Percentiles rank a stretch among this genome's conserved stretches.
These are phyloP conservation scores for Moelleriella libera DNA, from an alignment of 2,329 filamentous ascomycete species.

Conservation along the genomic window DNA sequence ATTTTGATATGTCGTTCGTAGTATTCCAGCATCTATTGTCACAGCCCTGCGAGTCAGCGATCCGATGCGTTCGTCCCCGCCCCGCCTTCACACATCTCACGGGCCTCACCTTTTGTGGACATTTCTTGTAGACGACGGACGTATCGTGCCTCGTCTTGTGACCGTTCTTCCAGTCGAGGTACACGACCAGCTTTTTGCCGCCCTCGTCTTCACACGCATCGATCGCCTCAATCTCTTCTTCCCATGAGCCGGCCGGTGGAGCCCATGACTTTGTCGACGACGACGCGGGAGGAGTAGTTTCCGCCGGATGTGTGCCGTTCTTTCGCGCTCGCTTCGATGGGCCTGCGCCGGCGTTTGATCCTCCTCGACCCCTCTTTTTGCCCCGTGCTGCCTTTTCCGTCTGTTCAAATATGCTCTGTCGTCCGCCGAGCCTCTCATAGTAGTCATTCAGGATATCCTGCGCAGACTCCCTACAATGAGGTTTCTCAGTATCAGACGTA, in stretches of 20 bases:
- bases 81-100: not conserved
- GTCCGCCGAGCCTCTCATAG: slow-evolving; percentile 47
- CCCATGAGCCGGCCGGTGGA: slow-evolving; percentile 63
- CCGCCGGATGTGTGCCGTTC: slow-evolving; percentile 33
- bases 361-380: slow-evolving; percentile 42
- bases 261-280: slow-evolving; percentile 38
- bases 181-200: slow-evolving; percentile 44
- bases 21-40: slow-evolving; percentile 42
- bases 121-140: slow-evolving; percentile 55
- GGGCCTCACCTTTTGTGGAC: slow-evolving; percentile 56
- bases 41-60: not conserved
- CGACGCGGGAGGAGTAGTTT: slow-evolving; percentile 27
- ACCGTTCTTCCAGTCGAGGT: slow-evolving; percentile 60
- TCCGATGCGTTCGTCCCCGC: too few relatives aligned
- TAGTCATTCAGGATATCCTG: slow-evolving; percentile 51
- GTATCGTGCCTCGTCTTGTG: slow-evolving; percentile 63
- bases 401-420: slow-evolving; percentile 36
- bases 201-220: slow-evolving; percentile 58
- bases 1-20: slow-evolving; percentile 45
- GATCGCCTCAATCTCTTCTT: slow-evolving; percentile 55
- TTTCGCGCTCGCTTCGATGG: slow-evolving; percentile 30
- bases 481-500: too few relatives aligned
- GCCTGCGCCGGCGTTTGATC: slow-evolving; percentile 22
- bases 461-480: slow-evolving; percentile 34
- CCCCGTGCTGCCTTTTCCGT: slow-evolving; percentile 33